These are phyloP conservation scores for Sporisorium sorghi DNA, from an alignment of 1,284 basidiomycete genomes.

Conservation along the genomic window DNA sequence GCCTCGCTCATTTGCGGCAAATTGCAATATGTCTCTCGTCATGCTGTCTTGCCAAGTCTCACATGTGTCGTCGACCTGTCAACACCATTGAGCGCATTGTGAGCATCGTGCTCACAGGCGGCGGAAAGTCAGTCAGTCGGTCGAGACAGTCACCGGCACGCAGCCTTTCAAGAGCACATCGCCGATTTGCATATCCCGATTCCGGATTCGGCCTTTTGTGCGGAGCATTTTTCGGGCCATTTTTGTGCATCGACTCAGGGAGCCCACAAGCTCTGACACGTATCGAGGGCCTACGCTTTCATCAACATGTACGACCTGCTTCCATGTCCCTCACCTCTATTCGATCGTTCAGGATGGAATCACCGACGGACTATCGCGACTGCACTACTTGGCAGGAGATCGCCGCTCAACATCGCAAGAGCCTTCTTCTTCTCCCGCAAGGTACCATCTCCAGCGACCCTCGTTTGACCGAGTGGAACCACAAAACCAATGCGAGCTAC, in stretches of 20 bases:
- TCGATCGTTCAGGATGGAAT: not conserved
- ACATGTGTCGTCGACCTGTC: not conserved
- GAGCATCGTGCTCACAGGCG: not conserved
- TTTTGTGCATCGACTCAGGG: no score
- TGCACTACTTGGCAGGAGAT: constrained; percentile 31
- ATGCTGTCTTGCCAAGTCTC: not conserved
- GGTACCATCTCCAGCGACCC: constrained; percentile 14
- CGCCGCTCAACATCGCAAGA: constrained; percentile 24
- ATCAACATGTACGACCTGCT: not conserved
- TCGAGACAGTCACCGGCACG: not conserved
- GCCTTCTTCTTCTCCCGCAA: constrained; percentile 7
- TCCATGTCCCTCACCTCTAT: not conserved
- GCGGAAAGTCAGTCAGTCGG: not conserved
- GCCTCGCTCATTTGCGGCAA: not conserved
- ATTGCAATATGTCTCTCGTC: not conserved
- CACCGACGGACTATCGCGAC: constrained; percentile 2
- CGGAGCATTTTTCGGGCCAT: not conserved
- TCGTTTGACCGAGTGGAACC: constrained; percentile 17
- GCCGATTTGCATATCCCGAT: not conserved
- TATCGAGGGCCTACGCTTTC: no score
- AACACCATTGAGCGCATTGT: no score
- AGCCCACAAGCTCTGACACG: no score
- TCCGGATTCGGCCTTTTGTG: not conserved
- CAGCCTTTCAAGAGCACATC: not conserved
- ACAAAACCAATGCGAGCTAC: constrained; percentile 11